Evolutionary conservation across 2,329 filamentous ascomycete genomes (phyloP).

Genomic region (Dactylellina sp.): DNA sequence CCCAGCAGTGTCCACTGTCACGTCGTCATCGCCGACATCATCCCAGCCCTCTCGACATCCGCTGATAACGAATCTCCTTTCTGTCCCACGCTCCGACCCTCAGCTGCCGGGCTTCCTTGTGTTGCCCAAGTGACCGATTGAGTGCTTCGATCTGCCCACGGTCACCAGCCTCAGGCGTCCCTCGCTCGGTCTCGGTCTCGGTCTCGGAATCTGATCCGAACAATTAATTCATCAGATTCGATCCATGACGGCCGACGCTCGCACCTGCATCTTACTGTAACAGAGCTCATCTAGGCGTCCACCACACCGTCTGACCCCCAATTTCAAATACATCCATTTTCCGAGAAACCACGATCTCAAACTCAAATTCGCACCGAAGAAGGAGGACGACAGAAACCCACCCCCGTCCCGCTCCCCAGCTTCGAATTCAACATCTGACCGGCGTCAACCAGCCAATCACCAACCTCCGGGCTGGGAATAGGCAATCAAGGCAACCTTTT

Average conservation of each 20-base stretch:
- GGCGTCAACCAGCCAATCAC: slow-evolving; percentile 46
- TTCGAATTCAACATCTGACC: slow-evolving; percentile 41
- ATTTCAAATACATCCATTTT: not conserved
- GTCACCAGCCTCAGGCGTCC: slow-evolving; percentile 4
- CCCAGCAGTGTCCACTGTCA: not conserved
- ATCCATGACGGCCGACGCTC: slow-evolving; percentile 1
- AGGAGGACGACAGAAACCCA: not conserved
- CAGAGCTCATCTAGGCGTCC: slow-evolving; percentile 11
- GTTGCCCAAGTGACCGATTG: slow-evolving; percentile 34
- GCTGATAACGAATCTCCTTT: slow-evolving; percentile 39
- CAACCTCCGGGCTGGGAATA: slow-evolving; percentile 29
- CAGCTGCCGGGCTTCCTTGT: slow-evolving; percentile 18
- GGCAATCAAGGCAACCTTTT: slow-evolving; percentile 42
- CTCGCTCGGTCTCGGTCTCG: too few species aligned
- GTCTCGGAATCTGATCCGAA: not conserved
- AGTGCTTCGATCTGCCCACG: slow-evolving; percentile 12
- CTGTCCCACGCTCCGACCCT: slow-evolving; percentile 36
- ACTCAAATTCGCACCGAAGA: not conserved
- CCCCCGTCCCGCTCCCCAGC: slow-evolving; percentile 13
- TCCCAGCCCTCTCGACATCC: not conserved
- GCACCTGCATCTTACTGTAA: not conserved
- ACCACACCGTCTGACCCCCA: not conserved
- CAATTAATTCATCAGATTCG: not conserved
- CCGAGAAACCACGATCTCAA: not conserved
- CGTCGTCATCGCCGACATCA: slow-evolving; percentile 9